A percentile compares a stretch with the other conserved stretches of the same genome.
Evolutionary conservation across 257 asterid genomes (phyloP).

Genomic region (Solanum corneliomulleri): DNA sequence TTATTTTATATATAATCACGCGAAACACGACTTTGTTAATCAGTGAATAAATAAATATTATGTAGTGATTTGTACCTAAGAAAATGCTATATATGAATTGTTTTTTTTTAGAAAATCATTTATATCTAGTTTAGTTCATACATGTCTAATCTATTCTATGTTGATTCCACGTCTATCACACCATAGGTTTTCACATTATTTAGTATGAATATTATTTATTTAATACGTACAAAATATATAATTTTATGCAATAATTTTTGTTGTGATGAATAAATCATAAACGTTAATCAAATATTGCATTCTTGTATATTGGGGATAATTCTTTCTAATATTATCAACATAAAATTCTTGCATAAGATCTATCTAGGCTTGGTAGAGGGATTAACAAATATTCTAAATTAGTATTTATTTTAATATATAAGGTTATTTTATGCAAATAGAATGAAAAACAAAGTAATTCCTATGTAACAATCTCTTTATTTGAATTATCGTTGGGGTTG

Average conservation of each 20-base stretch:
- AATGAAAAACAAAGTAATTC: background rate
- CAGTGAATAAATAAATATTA: background rate
- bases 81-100: background rate
- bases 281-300: background rate
- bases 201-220: background rate
- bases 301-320: no score
- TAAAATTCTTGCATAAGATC: background rate
- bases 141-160: background rate
- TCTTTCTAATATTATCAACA: no score
- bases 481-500: background rate
- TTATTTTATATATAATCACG: no score
- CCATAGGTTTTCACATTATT: background rate
- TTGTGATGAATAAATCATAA: background rate
- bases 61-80: background rate
- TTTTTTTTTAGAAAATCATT: background rate
- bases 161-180: background rate
- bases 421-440: background rate
- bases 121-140: background rate
- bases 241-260: background rate
- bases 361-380: background rate
- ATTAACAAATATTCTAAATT: background rate
- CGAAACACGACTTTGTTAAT: background rate
- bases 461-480: background rate
- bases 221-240: background rate
- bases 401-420: no score